Evolutionary conservation across 345 rosid genomes (phyloP).

Genomic region (Salix suchowensis): DNA sequence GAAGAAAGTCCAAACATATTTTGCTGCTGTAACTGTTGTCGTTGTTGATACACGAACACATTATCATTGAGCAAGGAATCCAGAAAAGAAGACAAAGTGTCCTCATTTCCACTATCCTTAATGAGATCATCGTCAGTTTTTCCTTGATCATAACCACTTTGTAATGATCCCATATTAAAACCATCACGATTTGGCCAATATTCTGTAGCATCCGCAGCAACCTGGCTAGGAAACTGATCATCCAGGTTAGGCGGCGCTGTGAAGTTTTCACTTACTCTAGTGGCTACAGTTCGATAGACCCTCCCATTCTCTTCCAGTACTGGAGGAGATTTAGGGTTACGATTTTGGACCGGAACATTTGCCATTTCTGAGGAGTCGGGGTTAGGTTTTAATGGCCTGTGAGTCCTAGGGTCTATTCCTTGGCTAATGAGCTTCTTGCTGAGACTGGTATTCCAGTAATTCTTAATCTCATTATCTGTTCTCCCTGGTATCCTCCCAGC

Average conservation of each 20-base stretch:
- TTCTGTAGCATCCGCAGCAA: background rate
- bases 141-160: constrained; percentile 8
- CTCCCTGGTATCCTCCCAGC: constrained; percentile 30
- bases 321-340: constrained; percentile 4
- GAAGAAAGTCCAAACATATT: background rate
- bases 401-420: constrained; percentile 28
- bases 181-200: constrained; percentile 9
- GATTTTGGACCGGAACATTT: background rate
- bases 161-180: constrained; percentile 6
- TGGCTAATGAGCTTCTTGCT: constrained; percentile 28
- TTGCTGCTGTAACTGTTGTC: background rate
- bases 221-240: background rate
- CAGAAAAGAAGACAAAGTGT: constrained; percentile 60
- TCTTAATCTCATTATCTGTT: constrained; percentile 28
- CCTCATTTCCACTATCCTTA: constrained; percentile 38
- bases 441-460: constrained; percentile 27
- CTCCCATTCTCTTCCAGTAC: background rate
- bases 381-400: constrained; percentile 20
- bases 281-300: constrained; percentile 8
- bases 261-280: constrained; percentile 6
- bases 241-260: background rate
- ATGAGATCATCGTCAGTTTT: constrained; percentile 12
- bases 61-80: constrained; percentile 58
- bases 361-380: background rate
- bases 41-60: constrained; percentile 27